Percentiles rank a stretch among this genome's conserved stretches.
Conservation (phyloP, 202 grass and related monocot genomes). For the Panicum virgatum region DNA sequence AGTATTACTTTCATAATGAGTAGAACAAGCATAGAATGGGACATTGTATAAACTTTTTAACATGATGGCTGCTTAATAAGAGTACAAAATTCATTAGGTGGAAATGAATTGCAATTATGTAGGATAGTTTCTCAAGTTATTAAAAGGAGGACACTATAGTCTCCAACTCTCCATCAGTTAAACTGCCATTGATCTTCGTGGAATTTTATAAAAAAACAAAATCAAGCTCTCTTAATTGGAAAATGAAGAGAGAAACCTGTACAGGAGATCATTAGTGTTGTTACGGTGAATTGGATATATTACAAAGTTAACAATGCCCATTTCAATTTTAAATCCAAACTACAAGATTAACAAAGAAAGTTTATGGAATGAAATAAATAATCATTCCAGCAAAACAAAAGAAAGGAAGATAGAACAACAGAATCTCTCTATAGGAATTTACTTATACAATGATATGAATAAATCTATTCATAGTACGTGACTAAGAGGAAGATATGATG, state of each 20-base stretch:
- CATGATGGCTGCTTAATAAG: conserved; percentile 4
- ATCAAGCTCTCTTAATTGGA: neutral
- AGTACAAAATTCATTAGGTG: neutral
- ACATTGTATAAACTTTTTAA: neutral
- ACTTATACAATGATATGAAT: neutral
- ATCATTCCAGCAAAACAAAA: neutral
- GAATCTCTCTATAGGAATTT: neutral
- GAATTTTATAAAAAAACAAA: neutral
- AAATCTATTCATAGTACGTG: neutral
- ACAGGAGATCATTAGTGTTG: neutral
- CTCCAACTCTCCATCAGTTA: neutral
- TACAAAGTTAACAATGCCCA: neutral
- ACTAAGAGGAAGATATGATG: neutral
- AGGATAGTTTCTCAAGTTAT: neutral
- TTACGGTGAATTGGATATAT: neutral
- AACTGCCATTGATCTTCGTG: neutral
- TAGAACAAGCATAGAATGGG: neutral
- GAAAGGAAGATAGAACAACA: neutral
- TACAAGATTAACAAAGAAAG: neutral
- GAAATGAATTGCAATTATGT: neutral
- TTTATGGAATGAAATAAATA: neutral
- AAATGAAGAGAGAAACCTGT: neutral
- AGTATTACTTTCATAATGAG: neutral
- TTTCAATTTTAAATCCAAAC: neutral
- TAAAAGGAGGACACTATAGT: neutral